phyloP scores from a whole-genome alignment of 805 yeast species.

The Helenozyma rhizophorensis region DNA sequence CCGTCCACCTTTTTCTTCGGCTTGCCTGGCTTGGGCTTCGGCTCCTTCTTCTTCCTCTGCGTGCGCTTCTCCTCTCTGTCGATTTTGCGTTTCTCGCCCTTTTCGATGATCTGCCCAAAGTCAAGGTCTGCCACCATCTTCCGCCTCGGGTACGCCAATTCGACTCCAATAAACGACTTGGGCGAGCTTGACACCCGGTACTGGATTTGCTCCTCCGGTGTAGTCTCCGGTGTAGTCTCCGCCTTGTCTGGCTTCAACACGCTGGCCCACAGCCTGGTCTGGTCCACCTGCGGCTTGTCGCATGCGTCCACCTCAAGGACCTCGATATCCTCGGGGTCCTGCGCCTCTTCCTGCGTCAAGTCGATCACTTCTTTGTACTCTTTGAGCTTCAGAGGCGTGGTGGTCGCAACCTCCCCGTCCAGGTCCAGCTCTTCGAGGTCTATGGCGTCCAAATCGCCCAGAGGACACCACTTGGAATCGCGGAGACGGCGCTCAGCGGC shows the following conservation, averaged over 20 bases:
- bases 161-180: conserved; percentile 21
- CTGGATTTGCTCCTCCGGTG: conserved; percentile 4
- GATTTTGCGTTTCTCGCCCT: conserved; percentile 8
- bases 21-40: background rate
- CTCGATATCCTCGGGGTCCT: conserved; percentile 12
- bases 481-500: conserved; percentile 61
- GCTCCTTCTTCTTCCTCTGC: background rate
- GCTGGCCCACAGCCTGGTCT: conserved; percentile 1
- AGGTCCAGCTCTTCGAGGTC: conserved; percentile 36
- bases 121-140: conserved; percentile 27
- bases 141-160: conserved; percentile 18
- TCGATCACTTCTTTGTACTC: conserved; percentile 11
- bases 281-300: conserved; percentile 2
- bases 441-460: conserved; percentile 12
- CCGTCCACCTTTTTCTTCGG: background rate
- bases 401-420: conserved; percentile 31
- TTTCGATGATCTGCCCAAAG: conserved; percentile 25
- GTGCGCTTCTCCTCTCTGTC: background rate
- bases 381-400: conserved; percentile 1
- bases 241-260: background rate
- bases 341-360: conserved; percentile 10
- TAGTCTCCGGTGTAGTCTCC: background rate
- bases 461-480: conserved; percentile 49
- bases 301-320: conserved; percentile 12
- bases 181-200: conserved; percentile 25